Evolutionary conservation across 2,329 filamentous ascomycete species (phyloP).

Genomic region (Coniochaeta sp.): DNA sequence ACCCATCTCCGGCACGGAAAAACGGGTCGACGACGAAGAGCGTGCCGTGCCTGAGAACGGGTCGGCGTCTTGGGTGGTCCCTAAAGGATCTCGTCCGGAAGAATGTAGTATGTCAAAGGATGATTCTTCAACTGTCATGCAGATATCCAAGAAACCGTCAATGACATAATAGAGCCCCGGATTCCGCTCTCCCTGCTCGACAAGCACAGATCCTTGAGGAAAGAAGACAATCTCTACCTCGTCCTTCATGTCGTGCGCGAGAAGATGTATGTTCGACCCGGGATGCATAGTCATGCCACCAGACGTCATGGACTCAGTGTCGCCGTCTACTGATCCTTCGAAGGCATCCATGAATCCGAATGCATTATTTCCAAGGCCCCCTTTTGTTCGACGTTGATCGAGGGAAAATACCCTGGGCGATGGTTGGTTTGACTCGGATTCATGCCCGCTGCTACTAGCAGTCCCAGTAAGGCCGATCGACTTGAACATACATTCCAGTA

Average conservation of each 20-base stretch:
- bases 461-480: constrained; percentile 70
- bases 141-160: constrained; percentile 92
- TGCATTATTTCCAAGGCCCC: constrained; percentile 71
- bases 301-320: constrained; percentile 78
- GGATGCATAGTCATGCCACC: constrained; percentile 53
- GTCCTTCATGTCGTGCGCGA: constrained; percentile 75
- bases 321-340: constrained; percentile 69
- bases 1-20: constrained; percentile 17
- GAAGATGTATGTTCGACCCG: constrained; percentile 55
- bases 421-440: constrained; percentile 69
- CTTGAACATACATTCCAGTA: constrained; percentile 93
- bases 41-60: constrained; percentile 8
- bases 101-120: constrained; percentile 32
- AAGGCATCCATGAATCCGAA: constrained; percentile 88
- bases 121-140: constrained; percentile 63
- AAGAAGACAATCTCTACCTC: constrained; percentile 98
- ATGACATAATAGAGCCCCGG: constrained; percentile 96
- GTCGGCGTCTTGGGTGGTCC: constrained; percentile 26
- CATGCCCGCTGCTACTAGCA: constrained; percentile 51
- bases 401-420: constrained; percentile 81
- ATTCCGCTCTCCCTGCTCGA: constrained; percentile 95
- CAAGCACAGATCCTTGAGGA: constrained; percentile 84
- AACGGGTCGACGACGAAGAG: constrained; percentile 12
- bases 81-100: constrained; percentile 23
- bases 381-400: constrained; percentile 73